A percentile compares a stretch with the other conserved stretches of the same genome.
These are phyloP conservation scores for Dichotomocladium elegans DNA, from an alignment of 371 early-diverging fungal species.

Conservation along the genomic window DNA sequence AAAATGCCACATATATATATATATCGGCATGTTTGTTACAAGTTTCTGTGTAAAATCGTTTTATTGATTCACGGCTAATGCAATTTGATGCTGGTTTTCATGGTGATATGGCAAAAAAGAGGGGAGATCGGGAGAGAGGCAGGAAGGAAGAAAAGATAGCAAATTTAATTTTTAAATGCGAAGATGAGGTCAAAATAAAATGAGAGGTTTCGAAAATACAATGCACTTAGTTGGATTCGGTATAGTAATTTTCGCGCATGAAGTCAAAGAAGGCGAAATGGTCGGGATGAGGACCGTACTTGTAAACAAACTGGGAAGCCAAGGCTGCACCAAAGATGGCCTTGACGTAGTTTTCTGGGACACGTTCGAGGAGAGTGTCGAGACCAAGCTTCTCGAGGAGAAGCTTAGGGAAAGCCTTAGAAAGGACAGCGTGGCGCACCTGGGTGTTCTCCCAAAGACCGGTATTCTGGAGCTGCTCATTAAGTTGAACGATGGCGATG, in stretches of 20 bases:
- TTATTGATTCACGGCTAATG: too few species aligned
- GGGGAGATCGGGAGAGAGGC: too few species aligned
- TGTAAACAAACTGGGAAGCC: constrained; percentile 94
- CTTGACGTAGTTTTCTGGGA: constrained; percentile 92
- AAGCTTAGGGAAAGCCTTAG: constrained; percentile 90
- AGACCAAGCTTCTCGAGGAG: constrained; percentile 86
- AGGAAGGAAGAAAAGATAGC: too few species aligned
- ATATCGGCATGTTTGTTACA: too few species aligned
- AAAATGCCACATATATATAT: too few species aligned
- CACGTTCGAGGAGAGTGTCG: constrained; percentile 82
- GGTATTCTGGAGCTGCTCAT: constrained; percentile 88
- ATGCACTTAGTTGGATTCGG: constrained; percentile 5
- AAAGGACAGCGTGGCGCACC: constrained; percentile 77
- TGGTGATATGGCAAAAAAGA: too few species aligned
- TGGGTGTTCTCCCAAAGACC: constrained; percentile 90
- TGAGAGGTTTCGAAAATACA: too few species aligned
- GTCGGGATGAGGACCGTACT: constrained; percentile 89
- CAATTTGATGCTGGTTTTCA: too few species aligned
- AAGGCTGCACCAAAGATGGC: constrained; percentile 96
- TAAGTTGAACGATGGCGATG: constrained; percentile 87
- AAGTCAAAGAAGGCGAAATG: constrained; percentile 99
- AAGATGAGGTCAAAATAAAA: too few species aligned
- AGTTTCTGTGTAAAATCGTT: too few species aligned
- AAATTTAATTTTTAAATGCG: too few species aligned
- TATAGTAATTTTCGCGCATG: constrained; percentile 57